phyloP scores from a whole-genome alignment of 2,329 filamentous ascomycete species.

The Lecanosticta acicola region DNA sequence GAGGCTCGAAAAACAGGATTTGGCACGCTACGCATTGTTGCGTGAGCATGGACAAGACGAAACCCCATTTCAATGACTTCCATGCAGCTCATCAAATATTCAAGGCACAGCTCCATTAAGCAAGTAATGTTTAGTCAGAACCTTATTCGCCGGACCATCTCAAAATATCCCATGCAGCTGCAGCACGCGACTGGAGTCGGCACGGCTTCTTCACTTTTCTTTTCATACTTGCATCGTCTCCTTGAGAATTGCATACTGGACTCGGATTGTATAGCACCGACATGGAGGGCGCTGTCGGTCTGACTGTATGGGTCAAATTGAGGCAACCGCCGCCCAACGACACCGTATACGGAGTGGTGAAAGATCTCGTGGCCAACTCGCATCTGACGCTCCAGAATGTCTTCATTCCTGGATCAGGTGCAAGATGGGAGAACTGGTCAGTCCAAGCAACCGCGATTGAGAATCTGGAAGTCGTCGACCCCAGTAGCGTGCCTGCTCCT shows the following conservation, averaged over 20 bases:
- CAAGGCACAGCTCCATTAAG: too few relatives aligned
- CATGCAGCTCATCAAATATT: too few relatives aligned
- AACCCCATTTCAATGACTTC: too few relatives aligned
- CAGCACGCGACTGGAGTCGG: not conserved
- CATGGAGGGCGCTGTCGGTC: conserved; percentile 40
- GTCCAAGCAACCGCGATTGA: conserved; percentile 55
- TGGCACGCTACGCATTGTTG: too few relatives aligned
- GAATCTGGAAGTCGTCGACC: conserved; percentile 49
- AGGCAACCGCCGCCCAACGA: conserved; percentile 55
- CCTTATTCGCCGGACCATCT: not conserved
- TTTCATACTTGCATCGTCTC: too few relatives aligned
- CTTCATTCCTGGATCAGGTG: conserved; percentile 50
- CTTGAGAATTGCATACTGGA: too few relatives aligned
- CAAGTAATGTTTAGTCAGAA: not conserved
- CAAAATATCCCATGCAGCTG: not conserved
- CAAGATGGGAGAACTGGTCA: conserved; percentile 49
- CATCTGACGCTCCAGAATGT: conserved; percentile 67
- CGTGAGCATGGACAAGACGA: too few relatives aligned
- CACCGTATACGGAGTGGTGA: conserved; percentile 64
- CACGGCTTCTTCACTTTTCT: not conserved
- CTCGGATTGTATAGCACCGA: not conserved
- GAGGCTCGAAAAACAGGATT: too few relatives aligned
- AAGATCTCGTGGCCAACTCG: conserved; percentile 59
- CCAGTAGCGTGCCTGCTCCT: conserved; percentile 7
- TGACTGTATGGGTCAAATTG: conserved; percentile 69